Evolutionary conservation across 768 basidiomycete species (phyloP), one percentile per base, ranked within the genome.

Genomic region (Saitozyma sp.): DNA sequence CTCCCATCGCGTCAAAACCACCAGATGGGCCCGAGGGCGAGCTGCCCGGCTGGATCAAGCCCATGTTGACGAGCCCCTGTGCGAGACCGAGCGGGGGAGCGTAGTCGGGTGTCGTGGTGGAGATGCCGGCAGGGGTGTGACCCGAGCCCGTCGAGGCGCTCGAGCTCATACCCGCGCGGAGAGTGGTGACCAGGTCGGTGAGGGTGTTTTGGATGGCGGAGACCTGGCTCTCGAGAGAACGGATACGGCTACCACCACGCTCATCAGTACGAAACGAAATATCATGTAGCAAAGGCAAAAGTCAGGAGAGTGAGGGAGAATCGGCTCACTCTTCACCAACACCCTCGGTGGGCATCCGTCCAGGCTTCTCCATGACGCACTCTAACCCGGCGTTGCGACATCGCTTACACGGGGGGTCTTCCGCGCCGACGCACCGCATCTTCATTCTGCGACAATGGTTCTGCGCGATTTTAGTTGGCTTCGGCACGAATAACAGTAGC

Each of bases 371-470:
- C 77, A 97, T 95, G 41, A 96, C 84, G 81, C 94, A 97, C 48
- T 93, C 90, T 11, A 96, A 83, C 3, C 91, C 90, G 17, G 89
- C 88, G 71, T 92, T 89, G 40, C 90, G 85, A 81, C 94, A 97
- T 50, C 94, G 86, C 72, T 89, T 88, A 80, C 94, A 97, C n/a
- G 94, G 94, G 29, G 94, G 93, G 72, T 91, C 92, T 78, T 96
- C 94, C 14, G 92, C 94, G 1, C 92, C 92, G 6, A 94, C 92
- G 76, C 93, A 97, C 70, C 92, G 84, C 94, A 96, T 96, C 82
- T 96, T 96, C 83, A 94, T 92, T 74, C 92, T 90, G 70, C 93
- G 84, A 80, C 93, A 95, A 16, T 92, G 90, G 86, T 94, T 94
- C 91, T 93, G 77, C 10, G 20, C 16, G 52, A n/a, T 19, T 53